Percentiles rank a stretch among this genome's conserved stretches.
These are phyloP conservation scores for Melanogaster broomeanus DNA, from an alignment of 768 basidiomycete genomes.

Conservation along the genomic window DNA sequence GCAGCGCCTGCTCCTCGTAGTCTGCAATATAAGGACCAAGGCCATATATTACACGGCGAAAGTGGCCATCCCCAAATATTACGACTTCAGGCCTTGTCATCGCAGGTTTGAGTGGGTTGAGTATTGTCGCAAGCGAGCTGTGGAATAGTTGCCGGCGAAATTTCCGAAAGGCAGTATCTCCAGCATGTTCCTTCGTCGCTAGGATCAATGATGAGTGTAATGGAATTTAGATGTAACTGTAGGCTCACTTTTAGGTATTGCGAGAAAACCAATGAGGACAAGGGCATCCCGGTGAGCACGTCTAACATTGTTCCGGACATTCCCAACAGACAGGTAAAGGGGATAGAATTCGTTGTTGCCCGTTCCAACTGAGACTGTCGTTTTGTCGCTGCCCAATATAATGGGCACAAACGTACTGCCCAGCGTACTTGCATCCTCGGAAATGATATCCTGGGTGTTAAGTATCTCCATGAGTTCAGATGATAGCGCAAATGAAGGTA, in stretches of 20 bases:
- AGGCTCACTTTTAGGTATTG: slow-evolving; percentile 8
- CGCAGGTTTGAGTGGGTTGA: too few species aligned
- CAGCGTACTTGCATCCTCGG: not conserved
- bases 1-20: too few species aligned
- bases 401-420: not conserved
- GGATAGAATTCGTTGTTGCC: slow-evolving; percentile 4
- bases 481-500: not conserved
- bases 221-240: not conserved
- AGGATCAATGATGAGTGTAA: too few species aligned
- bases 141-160: too few species aligned
- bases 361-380: not conserved
- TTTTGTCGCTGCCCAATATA: not conserved
- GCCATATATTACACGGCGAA: too few species aligned
- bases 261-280: not conserved
- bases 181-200: too few species aligned
- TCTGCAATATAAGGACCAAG: too few species aligned
- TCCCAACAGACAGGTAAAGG: not conserved
- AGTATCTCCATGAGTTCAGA: not conserved
- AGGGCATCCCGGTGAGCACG: not conserved
- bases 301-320: not conserved
- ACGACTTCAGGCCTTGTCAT: too few species aligned
- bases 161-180: too few species aligned
- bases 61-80: too few species aligned
- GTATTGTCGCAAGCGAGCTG: too few species aligned
- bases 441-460: not conserved